Conservation (phyloP, 257 asterid species). For the Jaltomata sinuosa region DNA sequence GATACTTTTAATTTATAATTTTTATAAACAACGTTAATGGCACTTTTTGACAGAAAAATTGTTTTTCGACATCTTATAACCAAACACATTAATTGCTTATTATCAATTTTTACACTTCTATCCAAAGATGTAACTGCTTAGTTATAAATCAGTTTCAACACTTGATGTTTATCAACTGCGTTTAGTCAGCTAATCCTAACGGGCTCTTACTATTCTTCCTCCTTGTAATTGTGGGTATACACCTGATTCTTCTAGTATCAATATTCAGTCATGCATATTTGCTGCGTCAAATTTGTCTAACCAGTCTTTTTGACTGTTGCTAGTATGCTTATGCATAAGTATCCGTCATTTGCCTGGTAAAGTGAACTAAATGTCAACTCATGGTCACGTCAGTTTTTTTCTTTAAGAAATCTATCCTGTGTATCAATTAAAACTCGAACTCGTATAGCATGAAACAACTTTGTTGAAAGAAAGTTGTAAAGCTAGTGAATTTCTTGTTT, state of each 20-base stretch:
- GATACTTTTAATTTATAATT: neutral
- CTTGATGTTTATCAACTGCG: neutral
- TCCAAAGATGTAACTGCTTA: neutral
- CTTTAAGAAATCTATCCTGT: neutral
- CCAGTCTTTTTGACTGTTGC: neutral
- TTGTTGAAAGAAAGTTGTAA: neutral
- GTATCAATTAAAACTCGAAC: neutral
- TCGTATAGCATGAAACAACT: neutral
- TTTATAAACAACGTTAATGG: neutral
- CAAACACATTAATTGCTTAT: neutral
- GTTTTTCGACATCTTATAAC: too few relatives aligned
- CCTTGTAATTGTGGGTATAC: neutral
- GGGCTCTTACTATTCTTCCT: neutral
- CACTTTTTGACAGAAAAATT: neutral
- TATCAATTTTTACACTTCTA: neutral
- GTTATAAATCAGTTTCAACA: neutral
- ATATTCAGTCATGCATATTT: neutral
- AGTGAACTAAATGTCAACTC: neutral
- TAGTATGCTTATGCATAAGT: neutral
- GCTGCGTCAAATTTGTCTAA: neutral
- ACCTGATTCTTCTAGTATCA: neutral
- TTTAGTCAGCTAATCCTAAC: neutral
- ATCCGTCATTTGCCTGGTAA: neutral
- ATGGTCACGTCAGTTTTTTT: neutral
- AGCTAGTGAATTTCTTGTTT: neutral